Evolutionary conservation across 2,329 filamentous ascomycete genomes (phyloP).

Genomic region (Pyrenophora tritici-repentis): DNA sequence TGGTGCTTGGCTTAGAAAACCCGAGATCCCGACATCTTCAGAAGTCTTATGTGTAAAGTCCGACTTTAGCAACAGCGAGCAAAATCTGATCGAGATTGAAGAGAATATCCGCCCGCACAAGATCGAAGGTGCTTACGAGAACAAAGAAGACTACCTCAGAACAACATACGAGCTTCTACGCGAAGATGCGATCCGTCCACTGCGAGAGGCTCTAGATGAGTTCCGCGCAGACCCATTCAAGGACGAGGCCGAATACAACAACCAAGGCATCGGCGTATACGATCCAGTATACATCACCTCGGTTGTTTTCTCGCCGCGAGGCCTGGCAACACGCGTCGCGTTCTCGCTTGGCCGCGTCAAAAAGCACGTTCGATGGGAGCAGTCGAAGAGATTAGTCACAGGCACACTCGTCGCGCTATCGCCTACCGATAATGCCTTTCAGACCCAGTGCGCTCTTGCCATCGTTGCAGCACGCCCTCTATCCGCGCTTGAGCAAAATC

Average conservation of each 20-base stretch:
- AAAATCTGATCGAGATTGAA: conserved; percentile 26
- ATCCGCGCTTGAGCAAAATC: conserved; percentile 65
- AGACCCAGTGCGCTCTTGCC: conserved; percentile 69
- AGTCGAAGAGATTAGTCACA: conserved; percentile 62
- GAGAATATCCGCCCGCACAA: conserved; percentile 35
- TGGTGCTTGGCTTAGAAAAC: conserved; percentile 41
- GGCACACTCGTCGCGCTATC: conserved; percentile 62
- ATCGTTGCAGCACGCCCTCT: conserved; percentile 73
- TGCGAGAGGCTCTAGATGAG: conserved; percentile 68
- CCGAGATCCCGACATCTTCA: conserved; percentile 60
- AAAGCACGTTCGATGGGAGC: conserved; percentile 69
- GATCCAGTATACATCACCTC: conserved; percentile 68
- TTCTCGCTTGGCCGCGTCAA: conserved; percentile 71
- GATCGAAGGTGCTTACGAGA: conserved; percentile 59
- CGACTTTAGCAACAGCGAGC: not conserved
- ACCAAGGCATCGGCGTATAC: conserved; percentile 44
- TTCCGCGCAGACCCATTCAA: conserved; percentile 25
- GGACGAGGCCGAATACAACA: conserved; percentile 57
- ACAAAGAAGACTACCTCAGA: conserved; percentile 69
- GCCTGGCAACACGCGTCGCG: conserved; percentile 68
- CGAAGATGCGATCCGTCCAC: conserved; percentile 71
- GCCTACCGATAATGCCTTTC: conserved; percentile 65
- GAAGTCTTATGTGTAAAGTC: conserved; percentile 54
- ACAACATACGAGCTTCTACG: conserved; percentile 77
- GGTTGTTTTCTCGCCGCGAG: conserved; percentile 65